A percentile compares a stretch with the other conserved stretches of the same genome.
Evolutionary conservation across 2,329 filamentous ascomycete species (phyloP).

Genomic region (Colletotrichum orchidophilum): DNA sequence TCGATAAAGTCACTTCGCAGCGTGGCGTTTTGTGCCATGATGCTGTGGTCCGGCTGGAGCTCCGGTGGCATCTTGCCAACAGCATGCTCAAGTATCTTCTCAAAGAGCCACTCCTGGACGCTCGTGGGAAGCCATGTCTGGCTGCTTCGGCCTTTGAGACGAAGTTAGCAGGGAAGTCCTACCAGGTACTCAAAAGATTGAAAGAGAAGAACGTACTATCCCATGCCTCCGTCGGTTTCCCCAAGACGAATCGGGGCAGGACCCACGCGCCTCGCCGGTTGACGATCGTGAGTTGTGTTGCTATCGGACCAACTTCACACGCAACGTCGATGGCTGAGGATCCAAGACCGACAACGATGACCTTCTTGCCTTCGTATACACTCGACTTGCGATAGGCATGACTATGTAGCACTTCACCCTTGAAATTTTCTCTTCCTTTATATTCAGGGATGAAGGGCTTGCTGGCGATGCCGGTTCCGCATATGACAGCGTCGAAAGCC

Average conservation of each 20-base stretch:
- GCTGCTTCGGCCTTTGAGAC: slow-evolving; percentile 38
- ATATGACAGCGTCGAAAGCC: slow-evolving; percentile 46
- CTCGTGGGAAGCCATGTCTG: slow-evolving; percentile 41
- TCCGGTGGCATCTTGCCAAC: slow-evolving; percentile 43
- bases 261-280: slow-evolving; percentile 50
- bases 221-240: slow-evolving; percentile 46
- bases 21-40: slow-evolving; percentile 47
- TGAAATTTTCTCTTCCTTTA: slow-evolving; percentile 43
- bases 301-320: slow-evolving; percentile 46
- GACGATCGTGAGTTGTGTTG: slow-evolving; percentile 47
- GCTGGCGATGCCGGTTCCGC: slow-evolving; percentile 44
- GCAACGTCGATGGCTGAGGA: slow-evolving; percentile 50
- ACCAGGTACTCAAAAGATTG: background rate
- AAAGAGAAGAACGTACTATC: slow-evolving; percentile 41
- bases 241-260: slow-evolving; percentile 48
- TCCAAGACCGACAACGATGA: slow-evolving; percentile 48
- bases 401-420: slow-evolving; percentile 48
- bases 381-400: slow-evolving; percentile 46
- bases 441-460: slow-evolving; percentile 45
- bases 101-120: slow-evolving; percentile 42
- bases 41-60: slow-evolving; percentile 44
- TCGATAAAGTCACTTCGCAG: slow-evolving; percentile 43
- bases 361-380: slow-evolving; percentile 46
- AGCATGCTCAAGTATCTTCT: slow-evolving; percentile 41
- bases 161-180: background rate